A percentile compares a stretch with the other conserved stretches of the same genome.
phyloP scores from a whole-genome alignment of 805 yeast species.

The Pachysolen tannophilus region DNA sequence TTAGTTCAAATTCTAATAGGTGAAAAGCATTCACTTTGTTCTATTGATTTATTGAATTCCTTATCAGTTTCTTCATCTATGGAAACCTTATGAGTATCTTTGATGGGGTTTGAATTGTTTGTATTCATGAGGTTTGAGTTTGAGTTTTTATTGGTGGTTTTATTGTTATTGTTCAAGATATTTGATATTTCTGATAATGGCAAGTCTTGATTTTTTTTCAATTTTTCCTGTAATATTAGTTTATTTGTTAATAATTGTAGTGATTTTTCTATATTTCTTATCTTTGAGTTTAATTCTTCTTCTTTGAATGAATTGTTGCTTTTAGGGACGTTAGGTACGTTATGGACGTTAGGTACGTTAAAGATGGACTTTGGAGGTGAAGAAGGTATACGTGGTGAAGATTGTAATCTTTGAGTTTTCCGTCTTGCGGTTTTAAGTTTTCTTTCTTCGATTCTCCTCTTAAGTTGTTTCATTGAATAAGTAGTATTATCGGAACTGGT shows the following conservation, averaged over 20 bases:
- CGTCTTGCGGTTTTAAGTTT: not conserved
- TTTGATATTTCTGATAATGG: not conserved
- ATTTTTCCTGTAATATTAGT: too few species aligned
- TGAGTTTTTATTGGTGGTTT: too few species aligned
- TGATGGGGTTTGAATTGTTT: too few species aligned
- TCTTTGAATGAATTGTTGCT: too few species aligned
- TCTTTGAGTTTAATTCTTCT: not conserved
- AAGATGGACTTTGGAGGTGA: too few species aligned
- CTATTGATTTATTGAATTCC: not conserved
- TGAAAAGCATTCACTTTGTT: not conserved
- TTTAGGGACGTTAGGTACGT: too few species aligned
- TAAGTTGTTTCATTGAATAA: constrained; percentile 1
- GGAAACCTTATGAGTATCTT: not conserved
- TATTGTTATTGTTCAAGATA: not conserved
- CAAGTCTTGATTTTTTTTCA: not conserved
- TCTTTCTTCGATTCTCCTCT: constrained; percentile 2
- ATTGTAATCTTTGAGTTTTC: not conserved
- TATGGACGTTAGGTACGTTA: too few species aligned
- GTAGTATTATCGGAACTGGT: not conserved
- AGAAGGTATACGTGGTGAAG: too few species aligned
- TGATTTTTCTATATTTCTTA: not conserved
- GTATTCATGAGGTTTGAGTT: too few species aligned
- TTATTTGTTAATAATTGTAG: not conserved
- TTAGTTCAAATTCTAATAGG: not conserved
- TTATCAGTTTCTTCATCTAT: not conserved